Evolutionary conservation across 495 filamentous ascomycete species (phyloP).

Genomic region (Copromyces sp.): DNA sequence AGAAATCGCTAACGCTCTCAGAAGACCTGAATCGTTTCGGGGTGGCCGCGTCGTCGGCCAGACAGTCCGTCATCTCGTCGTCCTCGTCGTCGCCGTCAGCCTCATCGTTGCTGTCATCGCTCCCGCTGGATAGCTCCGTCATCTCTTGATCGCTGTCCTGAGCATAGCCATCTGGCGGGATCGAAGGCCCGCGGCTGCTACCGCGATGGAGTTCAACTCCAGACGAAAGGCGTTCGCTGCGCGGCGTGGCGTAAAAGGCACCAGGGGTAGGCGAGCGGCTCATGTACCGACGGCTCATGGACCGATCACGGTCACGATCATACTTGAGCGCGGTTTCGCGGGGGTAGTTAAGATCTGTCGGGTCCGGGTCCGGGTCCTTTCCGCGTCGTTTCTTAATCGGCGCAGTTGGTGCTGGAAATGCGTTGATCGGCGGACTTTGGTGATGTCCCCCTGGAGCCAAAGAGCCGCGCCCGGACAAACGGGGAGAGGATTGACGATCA

Average conservation of each 20-base stretch:
- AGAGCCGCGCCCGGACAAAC: slow-evolving; percentile 19
- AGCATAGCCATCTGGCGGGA: slow-evolving; percentile 10
- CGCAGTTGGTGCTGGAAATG: neutral
- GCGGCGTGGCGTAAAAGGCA: slow-evolving; percentile 43
- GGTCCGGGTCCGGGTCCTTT: neutral
- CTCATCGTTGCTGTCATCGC: slow-evolving; percentile 8
- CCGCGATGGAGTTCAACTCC: slow-evolving; percentile 11
- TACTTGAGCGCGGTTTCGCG: neutral
- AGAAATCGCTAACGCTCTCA: neutral
- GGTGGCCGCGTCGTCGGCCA: neutral
- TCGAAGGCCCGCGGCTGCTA: slow-evolving; percentile 9
- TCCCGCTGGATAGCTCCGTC: neutral
- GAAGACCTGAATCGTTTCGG: neutral
- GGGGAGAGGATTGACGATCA: slow-evolving; percentile 30
- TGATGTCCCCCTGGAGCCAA: slow-evolving; percentile 3
- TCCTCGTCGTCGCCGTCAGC: slow-evolving; percentile 6
- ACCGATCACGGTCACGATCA: neutral
- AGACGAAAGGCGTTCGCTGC: slow-evolving; percentile 31
- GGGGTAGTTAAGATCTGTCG: neutral
- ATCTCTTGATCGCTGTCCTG: slow-evolving; percentile 12
- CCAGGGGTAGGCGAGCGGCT: slow-evolving; percentile 23
- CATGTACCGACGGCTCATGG: slow-evolving; percentile 24
- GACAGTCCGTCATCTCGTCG: slow-evolving; percentile 3
- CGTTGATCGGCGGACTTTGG: neutral
- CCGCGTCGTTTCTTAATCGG: neutral